Base-by-base conservation (phyloP, 2,329 filamentous ascomycete species). In the Ophiostoma montium region DNA sequence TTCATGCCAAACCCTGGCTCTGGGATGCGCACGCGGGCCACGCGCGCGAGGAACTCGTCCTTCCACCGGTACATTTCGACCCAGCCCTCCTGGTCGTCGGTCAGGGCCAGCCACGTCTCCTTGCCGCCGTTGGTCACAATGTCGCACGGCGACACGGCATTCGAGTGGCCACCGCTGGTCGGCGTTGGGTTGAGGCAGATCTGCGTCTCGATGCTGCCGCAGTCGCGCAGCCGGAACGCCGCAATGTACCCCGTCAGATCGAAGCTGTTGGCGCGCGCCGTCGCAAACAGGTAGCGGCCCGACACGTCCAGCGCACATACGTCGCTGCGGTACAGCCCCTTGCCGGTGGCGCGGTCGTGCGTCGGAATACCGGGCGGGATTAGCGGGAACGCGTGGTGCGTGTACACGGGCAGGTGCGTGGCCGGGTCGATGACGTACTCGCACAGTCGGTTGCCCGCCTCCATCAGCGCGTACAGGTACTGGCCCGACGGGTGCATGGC, bases 1-100 rank as follows among this genome's bases (percentile, higher is more conserved):
- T 94, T 94, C 87, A 94, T 94, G 2, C 86, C 86, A 62, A 94
- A 94, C 1, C 87, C 87, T n/a, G 84, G 85, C 68, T 94, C 87
- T 6, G 80, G 79, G 35, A 94, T 80, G 57, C 86, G 79, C 54
- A 85, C 70, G 54, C 84, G 73, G 15, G 86, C 86, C 8, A 94
- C 86, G 3, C 86, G 70, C 2, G 78, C 82, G 48, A 94, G 66
- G 57, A 82, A 86, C 70, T 92, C 86, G 51, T 88, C 82, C 55
- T 82, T 74, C 84, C 86, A 94, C 48, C 86, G 73, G 63, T 94
- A 94, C 50, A 94, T 85, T 68, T 94, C 87, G 18, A 94, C 67
- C 68, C 84, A 90, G 6, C 87, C 87, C 57, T 88, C 78, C 67
- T 94, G 84, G 60, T 94, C 87, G 59, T 94, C 87, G 8, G 85